These are phyloP conservation scores for Hortaea werneckii DNA, from an alignment of 2,329 filamentous ascomycete genomes.

Conservation along the genomic window DNA sequence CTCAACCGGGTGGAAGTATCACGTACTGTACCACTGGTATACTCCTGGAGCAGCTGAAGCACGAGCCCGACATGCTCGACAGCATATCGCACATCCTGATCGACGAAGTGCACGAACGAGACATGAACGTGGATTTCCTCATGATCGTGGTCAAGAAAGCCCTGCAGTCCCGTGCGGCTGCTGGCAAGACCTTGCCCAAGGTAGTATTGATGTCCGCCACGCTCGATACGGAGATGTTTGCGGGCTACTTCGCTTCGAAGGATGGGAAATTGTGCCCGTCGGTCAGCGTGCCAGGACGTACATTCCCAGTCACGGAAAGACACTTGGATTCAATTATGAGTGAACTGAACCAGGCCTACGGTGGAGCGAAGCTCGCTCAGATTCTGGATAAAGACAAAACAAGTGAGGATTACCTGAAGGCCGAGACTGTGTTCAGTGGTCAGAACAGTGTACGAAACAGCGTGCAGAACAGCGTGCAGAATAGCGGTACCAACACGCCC, in stretches of 20 bases:
- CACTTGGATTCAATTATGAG: constrained; percentile 33
- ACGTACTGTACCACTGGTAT: constrained; percentile 43
- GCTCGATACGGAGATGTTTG: constrained; percentile 35
- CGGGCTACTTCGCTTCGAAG: constrained; percentile 33
- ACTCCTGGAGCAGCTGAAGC: constrained; percentile 35
- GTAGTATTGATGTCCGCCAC: constrained; percentile 42
- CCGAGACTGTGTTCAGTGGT: constrained; percentile 12
- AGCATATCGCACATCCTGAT: constrained; percentile 39
- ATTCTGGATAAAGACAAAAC: constrained; percentile 6
- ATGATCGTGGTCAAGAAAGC: constrained; percentile 36
- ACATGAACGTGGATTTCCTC: constrained; percentile 36
- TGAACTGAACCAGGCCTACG: constrained; percentile 18
- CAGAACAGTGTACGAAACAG: background rate
- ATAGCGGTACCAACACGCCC: constrained; percentile 3
- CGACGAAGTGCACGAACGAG: constrained; percentile 43
- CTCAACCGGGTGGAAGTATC: constrained; percentile 30
- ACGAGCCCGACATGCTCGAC: constrained; percentile 31
- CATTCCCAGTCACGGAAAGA: constrained; percentile 33
- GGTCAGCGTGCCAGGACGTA: constrained; percentile 35
- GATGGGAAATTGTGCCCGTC: constrained; percentile 27
- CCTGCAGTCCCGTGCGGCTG: constrained; percentile 25
- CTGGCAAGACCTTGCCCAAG: constrained; percentile 30
- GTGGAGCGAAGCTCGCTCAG: constrained; percentile 6
- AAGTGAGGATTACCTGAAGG: constrained; percentile 11
- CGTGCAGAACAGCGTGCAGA: background rate